Base-by-base conservation (phyloP, 2,329 filamentous ascomycete genomes). In the Diplocarpon mali region DNA sequence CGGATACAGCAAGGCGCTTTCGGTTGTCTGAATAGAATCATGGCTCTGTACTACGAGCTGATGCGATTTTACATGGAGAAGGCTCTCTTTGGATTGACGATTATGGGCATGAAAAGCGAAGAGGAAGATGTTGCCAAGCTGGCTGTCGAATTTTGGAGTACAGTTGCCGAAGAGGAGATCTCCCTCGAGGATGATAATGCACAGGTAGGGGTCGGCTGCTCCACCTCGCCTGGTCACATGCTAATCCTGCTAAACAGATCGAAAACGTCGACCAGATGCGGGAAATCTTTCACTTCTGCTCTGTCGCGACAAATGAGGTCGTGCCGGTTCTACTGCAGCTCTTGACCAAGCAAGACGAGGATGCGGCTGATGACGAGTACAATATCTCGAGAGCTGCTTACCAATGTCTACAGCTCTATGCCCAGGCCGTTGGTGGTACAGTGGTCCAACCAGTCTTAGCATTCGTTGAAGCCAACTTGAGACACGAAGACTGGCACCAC, bases 11-110 rank as follows among this genome's bases (percentile, higher is more conserved):
- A 95, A 64, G 89, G 88, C 50, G 86, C 92, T 35, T 98, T 95
- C 64, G 92, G 92, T 58, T 96, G 92, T 65, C 71, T 98, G 56
- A 98, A 98, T 76, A 81, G 92, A 60, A 96, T 98, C 66, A 98
- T 98, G 92, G 85, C 77, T 49, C 77, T 95, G 52, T 98, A 98
- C 74, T 98, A 98, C 66, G 92, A 98, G 61, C 93, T 95, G 71
- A 98, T 98, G 92, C 83, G 89, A 60, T 98, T 95, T 69, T 98
- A 98, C 72, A 98, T 98, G 92, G 92, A 98, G 74, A 96, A 96
- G 78, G 92, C 92, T 30, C 76, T 98, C 35, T 98, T 98, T 59
- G 92, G 92, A 47, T 75, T 98, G 34, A 98, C 92, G 32, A 95
- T 98, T 52, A 81, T 95, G 64, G 92, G 92, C 56, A 98, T 98